Conservation (phyloP, 169 alveolate species). For the Neospora caninum region DNA sequence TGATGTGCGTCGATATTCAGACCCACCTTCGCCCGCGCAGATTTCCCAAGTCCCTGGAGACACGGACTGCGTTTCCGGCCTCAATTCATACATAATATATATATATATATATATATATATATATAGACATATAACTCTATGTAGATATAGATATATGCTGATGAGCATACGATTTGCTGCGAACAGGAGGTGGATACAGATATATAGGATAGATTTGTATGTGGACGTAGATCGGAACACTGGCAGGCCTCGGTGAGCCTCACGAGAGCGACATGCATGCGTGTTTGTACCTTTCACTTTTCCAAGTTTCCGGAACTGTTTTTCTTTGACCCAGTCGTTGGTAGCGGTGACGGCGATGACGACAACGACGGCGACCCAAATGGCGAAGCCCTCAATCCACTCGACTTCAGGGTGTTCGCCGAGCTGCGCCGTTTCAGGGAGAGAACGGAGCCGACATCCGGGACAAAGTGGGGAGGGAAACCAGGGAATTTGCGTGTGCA, state of each 20-base stretch:
- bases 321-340: constrained; percentile 86
- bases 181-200: background rate
- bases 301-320: constrained; percentile 83
- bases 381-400: constrained; percentile 94
- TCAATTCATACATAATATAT: background rate
- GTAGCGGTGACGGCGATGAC: constrained; percentile 86
- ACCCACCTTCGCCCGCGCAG: too few relatives aligned
- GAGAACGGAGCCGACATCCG: background rate
- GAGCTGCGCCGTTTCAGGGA: background rate
- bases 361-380: constrained; percentile 87
- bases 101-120: background rate
- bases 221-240: too few relatives aligned
- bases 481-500: background rate
- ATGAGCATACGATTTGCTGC: background rate
- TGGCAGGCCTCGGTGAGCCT: too few relatives aligned
- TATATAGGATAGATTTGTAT: too few relatives aligned
- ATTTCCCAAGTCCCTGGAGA: too few relatives aligned
- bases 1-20: too few relatives aligned
- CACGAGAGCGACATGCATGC: background rate
- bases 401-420: constrained; percentile 77
- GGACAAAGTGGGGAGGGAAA: background rate
- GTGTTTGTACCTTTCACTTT: constrained; percentile 49
- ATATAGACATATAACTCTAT: background rate
- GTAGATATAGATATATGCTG: background rate
- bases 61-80: too few relatives aligned